Conservation (phyloP, 1,284 basidiomycete species). For the Ceratobasidium papillatum region DNA sequence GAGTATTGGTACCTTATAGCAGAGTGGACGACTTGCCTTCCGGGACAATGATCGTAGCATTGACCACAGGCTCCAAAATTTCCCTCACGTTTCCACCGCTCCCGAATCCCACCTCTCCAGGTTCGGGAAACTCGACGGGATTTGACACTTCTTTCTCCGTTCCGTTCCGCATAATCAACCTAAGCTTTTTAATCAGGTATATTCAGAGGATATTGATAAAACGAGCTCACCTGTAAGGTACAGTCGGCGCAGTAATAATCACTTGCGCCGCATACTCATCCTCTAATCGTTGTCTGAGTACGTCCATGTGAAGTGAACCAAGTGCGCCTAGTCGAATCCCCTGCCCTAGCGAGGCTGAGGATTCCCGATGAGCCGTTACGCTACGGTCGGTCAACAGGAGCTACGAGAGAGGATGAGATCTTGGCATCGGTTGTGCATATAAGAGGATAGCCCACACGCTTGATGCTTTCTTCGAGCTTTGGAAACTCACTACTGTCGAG, state of each 20-base stretch:
- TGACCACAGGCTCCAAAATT: constrained; percentile 89
- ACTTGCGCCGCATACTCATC: constrained; percentile 94
- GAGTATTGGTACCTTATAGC: too few relatives aligned
- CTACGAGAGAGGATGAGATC: constrained; percentile 53
- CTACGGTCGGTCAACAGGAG: constrained; percentile 87
- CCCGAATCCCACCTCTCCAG: constrained; percentile 62
- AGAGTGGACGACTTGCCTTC: constrained; percentile 67
- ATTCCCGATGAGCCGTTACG: constrained; percentile 92
- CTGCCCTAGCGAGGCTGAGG: constrained; percentile 93
- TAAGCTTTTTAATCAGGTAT: constrained; percentile 19
- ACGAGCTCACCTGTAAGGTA: constrained; percentile 77
- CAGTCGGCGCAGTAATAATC: constrained; percentile 92
- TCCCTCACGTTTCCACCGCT: constrained; percentile 63
- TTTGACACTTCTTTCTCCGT: constrained; percentile 79
- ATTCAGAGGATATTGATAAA: not conserved
- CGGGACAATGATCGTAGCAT: constrained; percentile 91
- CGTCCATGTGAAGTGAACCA: constrained; percentile 97
- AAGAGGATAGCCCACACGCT: constrained; percentile 65
- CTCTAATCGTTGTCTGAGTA: constrained; percentile 93
- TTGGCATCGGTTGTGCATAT: not conserved
- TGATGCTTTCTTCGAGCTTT: constrained; percentile 96
- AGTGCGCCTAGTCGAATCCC: constrained; percentile 95
- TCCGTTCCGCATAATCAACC: constrained; percentile 79
- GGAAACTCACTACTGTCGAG: constrained; percentile 90
- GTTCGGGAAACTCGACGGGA: constrained; percentile 91